phyloP scores from a whole-genome alignment of 306 rosid species.

The Canavalia gladiata region DNA sequence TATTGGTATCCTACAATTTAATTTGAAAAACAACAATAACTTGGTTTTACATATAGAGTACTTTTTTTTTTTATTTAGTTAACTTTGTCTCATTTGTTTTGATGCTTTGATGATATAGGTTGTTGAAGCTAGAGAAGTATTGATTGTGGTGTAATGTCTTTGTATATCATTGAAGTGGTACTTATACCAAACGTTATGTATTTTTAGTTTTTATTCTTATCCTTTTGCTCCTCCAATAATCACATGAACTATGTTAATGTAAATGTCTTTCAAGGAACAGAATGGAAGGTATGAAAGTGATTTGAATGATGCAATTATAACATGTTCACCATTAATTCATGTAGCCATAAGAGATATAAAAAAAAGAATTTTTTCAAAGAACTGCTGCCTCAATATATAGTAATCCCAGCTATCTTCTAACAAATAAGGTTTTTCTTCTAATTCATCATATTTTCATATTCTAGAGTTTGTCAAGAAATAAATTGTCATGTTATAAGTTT shows the following conservation, averaged over 20 bases:
- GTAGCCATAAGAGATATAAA: conserved; percentile 57
- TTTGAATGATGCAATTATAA: conserved; percentile 56
- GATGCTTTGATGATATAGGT: conserved; percentile 40
- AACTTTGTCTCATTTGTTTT: neutral
- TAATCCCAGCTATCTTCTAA: conserved; percentile 61
- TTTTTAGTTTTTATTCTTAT: neutral
- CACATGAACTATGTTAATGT: neutral
- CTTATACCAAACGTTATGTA: conserved; percentile 15
- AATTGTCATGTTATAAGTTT: neutral
- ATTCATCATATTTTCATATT: conserved; percentile 11
- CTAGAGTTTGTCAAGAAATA: conserved; percentile 1
- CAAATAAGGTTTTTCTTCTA: conserved; percentile 57
- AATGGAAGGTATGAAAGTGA: conserved; percentile 56
- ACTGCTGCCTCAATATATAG: conserved; percentile 60
- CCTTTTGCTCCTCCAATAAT: neutral
- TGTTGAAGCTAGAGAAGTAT: conserved; percentile 70
- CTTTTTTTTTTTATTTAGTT: neutral
- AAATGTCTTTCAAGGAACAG: conserved; percentile 51
- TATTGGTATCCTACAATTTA: neutral
- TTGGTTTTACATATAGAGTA: neutral
- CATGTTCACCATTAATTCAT: conserved; percentile 57
- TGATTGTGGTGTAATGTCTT: conserved; percentile 60
- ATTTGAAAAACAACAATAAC: neutral
- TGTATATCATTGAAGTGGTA: conserved; percentile 66
- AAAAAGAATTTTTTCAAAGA: conserved; percentile 59